These are phyloP conservation scores for Lachnellula cervina DNA, from an alignment of 2,329 filamentous ascomycete species.

Conservation along the genomic window DNA sequence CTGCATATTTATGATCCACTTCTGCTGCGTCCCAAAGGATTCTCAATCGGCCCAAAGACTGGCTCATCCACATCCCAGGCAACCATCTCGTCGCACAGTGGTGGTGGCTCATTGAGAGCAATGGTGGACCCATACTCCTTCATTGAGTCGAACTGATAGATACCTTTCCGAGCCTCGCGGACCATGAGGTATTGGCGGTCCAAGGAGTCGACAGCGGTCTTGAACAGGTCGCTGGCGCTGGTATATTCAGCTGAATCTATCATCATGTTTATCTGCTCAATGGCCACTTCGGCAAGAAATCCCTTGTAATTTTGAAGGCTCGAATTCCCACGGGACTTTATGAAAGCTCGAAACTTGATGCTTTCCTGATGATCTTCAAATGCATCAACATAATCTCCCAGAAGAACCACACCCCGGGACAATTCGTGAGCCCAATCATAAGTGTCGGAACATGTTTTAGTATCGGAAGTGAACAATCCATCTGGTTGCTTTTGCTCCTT, in stretches of 20 bases:
- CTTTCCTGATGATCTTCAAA: background rate
- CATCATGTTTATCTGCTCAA: background rate
- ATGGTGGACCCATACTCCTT: background rate
- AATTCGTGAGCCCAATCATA: background rate
- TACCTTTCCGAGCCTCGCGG: background rate
- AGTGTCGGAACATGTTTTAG: background rate
- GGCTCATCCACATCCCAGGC: background rate
- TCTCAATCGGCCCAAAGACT: background rate
- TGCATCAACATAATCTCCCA: background rate
- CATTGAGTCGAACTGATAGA: background rate
- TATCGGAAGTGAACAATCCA: background rate
- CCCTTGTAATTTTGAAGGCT: background rate
- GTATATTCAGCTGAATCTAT: background rate
- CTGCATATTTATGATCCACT: no score
- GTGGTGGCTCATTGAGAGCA: background rate
- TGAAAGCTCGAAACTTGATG: no score
- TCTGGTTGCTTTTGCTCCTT: background rate
- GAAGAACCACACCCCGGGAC: background rate
- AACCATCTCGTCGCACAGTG: background rate
- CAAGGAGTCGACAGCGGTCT: background rate
- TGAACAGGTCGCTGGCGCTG: background rate
- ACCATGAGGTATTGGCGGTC: background rate
- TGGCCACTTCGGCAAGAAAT: background rate
- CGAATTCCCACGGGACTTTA: no score
- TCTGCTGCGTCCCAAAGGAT: no score